Evolutionary conservation across 2,329 filamentous ascomycete species (phyloP).

Genomic region (Fusarium euwallaceae): DNA sequence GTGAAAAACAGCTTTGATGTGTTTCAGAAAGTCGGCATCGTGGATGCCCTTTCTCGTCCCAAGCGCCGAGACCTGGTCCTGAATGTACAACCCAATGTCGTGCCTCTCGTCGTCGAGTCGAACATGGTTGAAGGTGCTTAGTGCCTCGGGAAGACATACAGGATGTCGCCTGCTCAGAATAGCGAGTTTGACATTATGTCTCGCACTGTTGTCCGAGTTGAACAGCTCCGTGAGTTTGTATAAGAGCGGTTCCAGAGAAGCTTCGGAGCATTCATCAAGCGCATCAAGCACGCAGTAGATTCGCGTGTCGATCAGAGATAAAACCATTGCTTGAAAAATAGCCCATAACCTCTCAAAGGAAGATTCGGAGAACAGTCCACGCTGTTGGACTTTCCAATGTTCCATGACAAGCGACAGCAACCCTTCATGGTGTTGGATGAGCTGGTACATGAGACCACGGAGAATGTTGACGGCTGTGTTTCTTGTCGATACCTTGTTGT

Average conservation of each 20-base stretch:
- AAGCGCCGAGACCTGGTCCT: background rate
- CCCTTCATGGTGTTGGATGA: conserved; percentile 4
- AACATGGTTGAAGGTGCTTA: background rate
- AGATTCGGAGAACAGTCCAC: conserved; percentile 3
- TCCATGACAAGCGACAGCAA: background rate
- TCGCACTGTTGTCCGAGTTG: background rate
- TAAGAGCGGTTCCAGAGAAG: background rate
- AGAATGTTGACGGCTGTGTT: conserved; percentile 24
- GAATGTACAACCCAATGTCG: conserved; percentile 19
- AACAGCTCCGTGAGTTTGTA: background rate
- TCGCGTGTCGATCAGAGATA: background rate
- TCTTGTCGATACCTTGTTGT: conserved; percentile 16
- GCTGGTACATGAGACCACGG: conserved; percentile 19
- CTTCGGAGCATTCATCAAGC: conserved; percentile 24
- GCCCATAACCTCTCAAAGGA: conserved; percentile 20
- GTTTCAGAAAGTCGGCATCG: background rate
- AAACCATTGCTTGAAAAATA: conserved; percentile 19
- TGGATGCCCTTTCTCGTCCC: conserved; percentile 1
- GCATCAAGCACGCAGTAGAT: conserved; percentile 25
- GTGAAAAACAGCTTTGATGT: conserved; percentile 12
- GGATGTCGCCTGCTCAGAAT: conserved; percentile 18
- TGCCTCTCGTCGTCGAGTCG: background rate
- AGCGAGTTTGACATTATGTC: background rate
- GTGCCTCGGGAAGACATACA: background rate
- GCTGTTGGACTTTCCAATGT: conserved; percentile 18